Percentiles rank a stretch among this genome's conserved stretches.
These are phyloP conservation scores for Aphanomyces euteiches DNA, from an alignment of 352 stramenopile genomes.

Conservation along the genomic window DNA sequence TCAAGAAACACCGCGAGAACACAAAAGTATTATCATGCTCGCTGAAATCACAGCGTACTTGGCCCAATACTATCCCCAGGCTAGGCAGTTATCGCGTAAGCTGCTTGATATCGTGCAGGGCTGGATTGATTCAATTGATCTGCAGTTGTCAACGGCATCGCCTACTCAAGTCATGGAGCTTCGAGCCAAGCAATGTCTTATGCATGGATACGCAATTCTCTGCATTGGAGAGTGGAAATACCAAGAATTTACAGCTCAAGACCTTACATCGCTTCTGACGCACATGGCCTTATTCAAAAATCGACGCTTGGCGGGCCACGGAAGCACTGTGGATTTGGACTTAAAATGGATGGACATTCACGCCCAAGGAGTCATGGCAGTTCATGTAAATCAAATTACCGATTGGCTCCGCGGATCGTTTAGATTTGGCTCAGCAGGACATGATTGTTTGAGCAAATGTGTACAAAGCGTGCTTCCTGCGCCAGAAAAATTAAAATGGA, in stretches of 20 bases:
- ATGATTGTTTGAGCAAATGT: slow-evolving; percentile 14
- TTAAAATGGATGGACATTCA: too few relatives aligned
- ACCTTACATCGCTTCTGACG: slow-evolving; percentile 24
- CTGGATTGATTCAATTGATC: slow-evolving; percentile 33
- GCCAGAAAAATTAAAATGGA: slow-evolving; percentile 36
- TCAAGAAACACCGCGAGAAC: slow-evolving; percentile 13
- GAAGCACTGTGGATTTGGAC: too few relatives aligned
- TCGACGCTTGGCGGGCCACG: neutral
- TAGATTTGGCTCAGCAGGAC: too few relatives aligned
- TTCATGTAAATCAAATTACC: too few relatives aligned
- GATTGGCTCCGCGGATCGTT: too few relatives aligned
- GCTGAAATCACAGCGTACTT: slow-evolving; percentile 29
- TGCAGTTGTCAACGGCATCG: slow-evolving; percentile 14
- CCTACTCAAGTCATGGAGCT: slow-evolving; percentile 29
- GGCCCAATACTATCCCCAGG: slow-evolving; percentile 9
- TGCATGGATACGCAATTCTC: slow-evolving; percentile 47
- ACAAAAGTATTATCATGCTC: slow-evolving; percentile 22
- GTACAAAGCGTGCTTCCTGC: slow-evolving; percentile 31
- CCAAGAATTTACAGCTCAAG: neutral
- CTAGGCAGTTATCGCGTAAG: slow-evolving; percentile 24
- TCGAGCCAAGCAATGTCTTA: slow-evolving; percentile 41
- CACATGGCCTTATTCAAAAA: slow-evolving; percentile 43
- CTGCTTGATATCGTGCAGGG: slow-evolving; percentile 36
- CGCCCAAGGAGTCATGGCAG: too few relatives aligned
- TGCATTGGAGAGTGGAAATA: slow-evolving; percentile 31